These are phyloP conservation scores for Capsicum chinense DNA, from an alignment of 257 asterid genomes.

Conservation along the genomic window DNA sequence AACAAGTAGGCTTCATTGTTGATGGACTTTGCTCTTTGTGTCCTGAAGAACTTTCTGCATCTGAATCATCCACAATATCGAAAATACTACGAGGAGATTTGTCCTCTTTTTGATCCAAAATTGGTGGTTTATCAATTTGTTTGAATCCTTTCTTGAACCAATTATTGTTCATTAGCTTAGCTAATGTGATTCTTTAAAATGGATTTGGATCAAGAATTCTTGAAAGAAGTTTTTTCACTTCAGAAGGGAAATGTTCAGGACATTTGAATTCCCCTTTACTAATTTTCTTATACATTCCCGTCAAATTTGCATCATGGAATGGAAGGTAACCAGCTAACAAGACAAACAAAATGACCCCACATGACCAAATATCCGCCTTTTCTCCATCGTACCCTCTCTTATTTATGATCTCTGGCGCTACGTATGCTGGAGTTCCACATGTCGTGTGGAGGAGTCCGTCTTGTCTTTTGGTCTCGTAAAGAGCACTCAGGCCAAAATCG, in stretches of 20 bases:
- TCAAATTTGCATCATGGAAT: not conserved
- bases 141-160: conserved; percentile 31
- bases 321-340: conserved; percentile 13
- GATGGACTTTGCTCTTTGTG: not conserved
- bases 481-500: conserved; percentile 30
- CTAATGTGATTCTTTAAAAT: not conserved
- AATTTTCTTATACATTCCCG: conserved; percentile 26
- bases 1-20: conserved; percentile 8
- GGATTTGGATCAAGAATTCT: conserved; percentile 30
- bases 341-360: not conserved
- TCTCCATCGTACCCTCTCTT: conserved; percentile 30
- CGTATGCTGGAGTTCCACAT: conserved; percentile 34
- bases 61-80: not conserved
- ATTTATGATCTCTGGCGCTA: conserved; percentile 26
- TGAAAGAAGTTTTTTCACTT: conserved; percentile 15
- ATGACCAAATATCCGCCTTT: conserved; percentile 24
- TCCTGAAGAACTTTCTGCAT: conserved; percentile 7
- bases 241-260: conserved; percentile 8
- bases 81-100: not conserved
- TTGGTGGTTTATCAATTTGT: not conserved
- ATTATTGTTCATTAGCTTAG: conserved; percentile 22
- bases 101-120: not conserved
- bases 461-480: not conserved
- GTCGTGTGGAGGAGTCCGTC: conserved; percentile 25
- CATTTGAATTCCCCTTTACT: not conserved